Evolutionary conservation across 2,329 filamentous ascomycete genomes (phyloP).

Genomic region (Cercospora janseana): DNA sequence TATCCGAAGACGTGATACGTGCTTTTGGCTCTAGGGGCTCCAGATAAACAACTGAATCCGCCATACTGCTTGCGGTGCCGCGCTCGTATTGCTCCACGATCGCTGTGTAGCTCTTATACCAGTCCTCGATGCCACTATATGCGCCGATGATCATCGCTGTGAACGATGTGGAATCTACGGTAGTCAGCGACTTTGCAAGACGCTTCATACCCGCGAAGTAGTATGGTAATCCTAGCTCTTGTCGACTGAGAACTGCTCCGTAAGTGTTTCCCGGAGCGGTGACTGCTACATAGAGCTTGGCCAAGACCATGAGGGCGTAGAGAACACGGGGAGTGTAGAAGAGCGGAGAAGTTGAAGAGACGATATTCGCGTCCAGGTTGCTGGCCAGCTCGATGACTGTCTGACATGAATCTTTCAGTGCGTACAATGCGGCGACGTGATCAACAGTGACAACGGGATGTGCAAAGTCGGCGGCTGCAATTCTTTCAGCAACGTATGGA

Average conservation of each 20-base stretch:
- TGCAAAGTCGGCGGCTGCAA: slow-evolving; percentile 25
- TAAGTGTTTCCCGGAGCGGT: slow-evolving; percentile 24
- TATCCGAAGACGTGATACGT: neutral
- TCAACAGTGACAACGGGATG: slow-evolving; percentile 22
- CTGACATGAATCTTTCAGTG: slow-evolving; percentile 23
- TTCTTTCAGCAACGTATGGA: slow-evolving; percentile 21
- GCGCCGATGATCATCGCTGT: slow-evolving; percentile 8
- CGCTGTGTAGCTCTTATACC: slow-evolving; percentile 7
- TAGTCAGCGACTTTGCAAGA: neutral
- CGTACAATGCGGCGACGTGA: slow-evolving; percentile 19
- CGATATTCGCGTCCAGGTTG: neutral
- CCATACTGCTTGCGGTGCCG: neutral
- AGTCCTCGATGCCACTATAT: neutral
- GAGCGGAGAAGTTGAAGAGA: slow-evolving; percentile 12
- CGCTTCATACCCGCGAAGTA: slow-evolving; percentile 9
- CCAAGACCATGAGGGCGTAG: slow-evolving; percentile 17
- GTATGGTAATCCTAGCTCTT: slow-evolving; percentile 22
- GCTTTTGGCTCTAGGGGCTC: neutral
- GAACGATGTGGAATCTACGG: neutral
- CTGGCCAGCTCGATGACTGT: slow-evolving; percentile 18
- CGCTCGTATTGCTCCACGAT: slow-evolving; percentile 10
- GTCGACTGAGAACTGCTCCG: slow-evolving; percentile 22
- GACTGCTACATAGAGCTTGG: slow-evolving; percentile 25
- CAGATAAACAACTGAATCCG: neutral
- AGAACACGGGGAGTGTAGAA: slow-evolving; percentile 22